phyloP scores from a whole-genome alignment of 2,329 filamentous ascomycete genomes.

The Akanthomyces dipterigenus region DNA sequence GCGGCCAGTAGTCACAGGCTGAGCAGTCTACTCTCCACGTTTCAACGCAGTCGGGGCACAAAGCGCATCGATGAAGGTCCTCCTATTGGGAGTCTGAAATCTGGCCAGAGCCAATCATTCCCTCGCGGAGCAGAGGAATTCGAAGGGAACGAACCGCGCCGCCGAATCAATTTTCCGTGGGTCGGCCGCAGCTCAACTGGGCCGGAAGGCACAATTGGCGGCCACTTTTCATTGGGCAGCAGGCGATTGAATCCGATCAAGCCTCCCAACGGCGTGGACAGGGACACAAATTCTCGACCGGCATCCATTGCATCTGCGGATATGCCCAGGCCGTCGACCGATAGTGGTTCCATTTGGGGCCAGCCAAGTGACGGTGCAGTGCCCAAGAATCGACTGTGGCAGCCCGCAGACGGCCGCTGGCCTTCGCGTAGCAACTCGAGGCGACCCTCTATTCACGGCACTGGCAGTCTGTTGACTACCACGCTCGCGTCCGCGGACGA shows the following conservation, averaged over 20 bases:
- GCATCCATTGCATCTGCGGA: constrained; percentile 63
- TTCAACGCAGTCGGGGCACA: constrained; percentile 53
- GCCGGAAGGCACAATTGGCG: constrained; percentile 30
- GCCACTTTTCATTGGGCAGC: constrained; percentile 33
- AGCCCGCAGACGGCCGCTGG: constrained; percentile 47
- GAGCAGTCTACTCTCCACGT: constrained; percentile 51
- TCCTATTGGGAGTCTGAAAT: constrained; percentile 60
- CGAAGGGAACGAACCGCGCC: constrained; percentile 46
- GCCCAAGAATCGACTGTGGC: constrained; percentile 60
- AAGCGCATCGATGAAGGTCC: constrained; percentile 49
- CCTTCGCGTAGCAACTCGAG: constrained; percentile 64
- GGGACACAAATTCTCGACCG: constrained; percentile 56
- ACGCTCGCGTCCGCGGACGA: constrained; percentile 58
- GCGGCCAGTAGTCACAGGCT: constrained; percentile 30
- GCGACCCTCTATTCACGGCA: constrained; percentile 73
- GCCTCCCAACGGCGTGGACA: constrained; percentile 46
- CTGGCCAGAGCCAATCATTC: constrained; percentile 70
- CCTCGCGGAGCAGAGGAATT: constrained; percentile 54
- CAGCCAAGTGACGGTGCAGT: constrained; percentile 39
- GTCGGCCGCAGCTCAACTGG: constrained; percentile 49
- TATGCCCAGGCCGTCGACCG: constrained; percentile 70
- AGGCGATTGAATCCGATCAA: constrained; percentile 41
- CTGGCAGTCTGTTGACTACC: constrained; percentile 55
- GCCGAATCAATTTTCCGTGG: constrained; percentile 55
- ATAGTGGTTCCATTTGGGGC: constrained; percentile 70